These are phyloP conservation scores for Kwoniella dendrophila DNA, from an alignment of 768 basidiomycete genomes.

Conservation along the genomic window DNA sequence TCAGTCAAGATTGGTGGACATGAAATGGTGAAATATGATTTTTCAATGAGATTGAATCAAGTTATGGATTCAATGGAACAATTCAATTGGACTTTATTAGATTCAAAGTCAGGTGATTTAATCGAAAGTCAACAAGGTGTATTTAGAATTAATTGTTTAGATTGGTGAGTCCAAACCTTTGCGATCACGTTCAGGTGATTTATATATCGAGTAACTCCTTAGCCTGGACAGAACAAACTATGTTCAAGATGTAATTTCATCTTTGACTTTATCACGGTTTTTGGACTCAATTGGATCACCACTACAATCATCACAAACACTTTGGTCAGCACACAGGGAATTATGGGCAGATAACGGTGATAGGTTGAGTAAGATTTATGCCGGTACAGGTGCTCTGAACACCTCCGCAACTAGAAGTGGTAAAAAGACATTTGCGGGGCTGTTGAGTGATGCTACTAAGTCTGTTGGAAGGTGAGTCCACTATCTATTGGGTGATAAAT, in stretches of 20 bases:
- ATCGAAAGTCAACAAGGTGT: constrained; percentile 87
- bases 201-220: too few species aligned
- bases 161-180: constrained; percentile 42
- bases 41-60: constrained; percentile 59
- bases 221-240: constrained; percentile 98
- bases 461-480: constrained; percentile 61
- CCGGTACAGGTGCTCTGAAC: constrained; percentile 77
- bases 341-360: constrained; percentile 77
- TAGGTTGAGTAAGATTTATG: constrained; percentile 82
- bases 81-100: constrained; percentile 71
- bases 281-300: constrained; percentile 74
- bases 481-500: not conserved
- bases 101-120: constrained; percentile 40
- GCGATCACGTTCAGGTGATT: not conserved
- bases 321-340: constrained; percentile 88
- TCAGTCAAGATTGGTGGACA: constrained; percentile 79
- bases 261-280: constrained; percentile 77
- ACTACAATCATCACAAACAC: constrained; percentile 59
- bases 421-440: constrained; percentile 89
- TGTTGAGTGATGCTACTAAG: constrained; percentile 94
- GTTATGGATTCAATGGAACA: constrained; percentile 66
- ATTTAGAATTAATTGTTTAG: constrained; percentile 61
- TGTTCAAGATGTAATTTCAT: constrained; percentile 90
- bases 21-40: constrained; percentile 76
- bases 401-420: constrained; percentile 94